These are phyloP conservation scores for Trichoderma harzianum DNA, from an alignment of 2,329 filamentous ascomycete genomes.

Conservation along the genomic window DNA sequence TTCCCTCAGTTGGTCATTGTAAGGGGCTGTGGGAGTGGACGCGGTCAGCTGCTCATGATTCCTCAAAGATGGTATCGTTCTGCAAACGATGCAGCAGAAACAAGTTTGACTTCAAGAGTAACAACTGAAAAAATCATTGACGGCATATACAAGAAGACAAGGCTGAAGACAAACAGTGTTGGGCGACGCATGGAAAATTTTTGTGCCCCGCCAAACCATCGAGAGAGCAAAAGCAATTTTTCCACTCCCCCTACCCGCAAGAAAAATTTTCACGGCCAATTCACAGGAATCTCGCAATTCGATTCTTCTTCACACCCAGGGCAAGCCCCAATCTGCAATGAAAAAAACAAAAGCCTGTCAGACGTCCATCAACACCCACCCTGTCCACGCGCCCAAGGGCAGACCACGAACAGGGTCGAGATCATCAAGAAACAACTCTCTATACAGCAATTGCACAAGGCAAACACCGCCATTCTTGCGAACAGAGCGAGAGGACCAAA, in stretches of 20 bases:
- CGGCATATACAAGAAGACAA: neutral
- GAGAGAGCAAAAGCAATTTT: neutral
- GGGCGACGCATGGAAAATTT: neutral
- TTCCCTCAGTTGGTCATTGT: neutral
- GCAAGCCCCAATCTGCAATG: constrained; percentile 48
- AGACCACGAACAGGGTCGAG: constrained; percentile 71
- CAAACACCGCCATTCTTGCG: constrained; percentile 57
- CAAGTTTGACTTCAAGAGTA: neutral
- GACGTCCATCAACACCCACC: constrained; percentile 86
- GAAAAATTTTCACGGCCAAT: neutral
- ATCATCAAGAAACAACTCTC: constrained; percentile 82
- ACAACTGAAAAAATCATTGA: neutral
- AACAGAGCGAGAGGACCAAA: constrained; percentile 57
- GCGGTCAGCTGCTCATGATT: neutral
- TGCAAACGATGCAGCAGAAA: neutral
- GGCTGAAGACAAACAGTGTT: neutral
- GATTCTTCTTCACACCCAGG: constrained; percentile 51
- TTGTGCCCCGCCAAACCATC: neutral
- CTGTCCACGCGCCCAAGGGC: constrained; percentile 72
- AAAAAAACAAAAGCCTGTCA: constrained; percentile 70
- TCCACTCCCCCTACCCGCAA: neutral
- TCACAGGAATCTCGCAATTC: neutral
- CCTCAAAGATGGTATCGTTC: neutral
- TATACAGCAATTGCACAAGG: constrained; percentile 57
- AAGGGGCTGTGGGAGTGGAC: neutral